Percentiles rank a stretch among this genome's conserved stretches.
These are phyloP conservation scores for Tricholomella constricta DNA, from an alignment of 768 basidiomycete genomes.

Conservation along the genomic window DNA sequence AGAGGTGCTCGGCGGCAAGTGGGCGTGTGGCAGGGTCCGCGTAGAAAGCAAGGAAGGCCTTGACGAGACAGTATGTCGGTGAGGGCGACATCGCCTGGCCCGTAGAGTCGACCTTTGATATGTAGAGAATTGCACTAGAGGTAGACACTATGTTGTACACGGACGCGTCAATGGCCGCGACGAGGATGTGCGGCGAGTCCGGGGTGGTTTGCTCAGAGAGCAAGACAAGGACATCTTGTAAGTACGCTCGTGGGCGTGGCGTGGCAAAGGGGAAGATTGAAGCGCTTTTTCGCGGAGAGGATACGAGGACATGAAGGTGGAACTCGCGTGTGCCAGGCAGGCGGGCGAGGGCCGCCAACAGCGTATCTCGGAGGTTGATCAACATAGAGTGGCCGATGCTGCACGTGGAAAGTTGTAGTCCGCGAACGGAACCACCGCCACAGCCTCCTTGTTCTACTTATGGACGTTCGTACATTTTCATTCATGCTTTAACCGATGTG, in stretches of 20 bases:
- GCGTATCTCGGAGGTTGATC: slow-evolving; percentile 56
- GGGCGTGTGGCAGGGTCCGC: slow-evolving; percentile 65
- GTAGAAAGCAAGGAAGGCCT: slow-evolving; percentile 65
- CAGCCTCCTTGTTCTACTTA: background rate
- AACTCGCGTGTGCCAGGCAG: slow-evolving; percentile 72
- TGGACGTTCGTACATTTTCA: background rate
- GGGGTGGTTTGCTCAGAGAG: slow-evolving; percentile 61
- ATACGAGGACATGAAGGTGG: slow-evolving; percentile 74
- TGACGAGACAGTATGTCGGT: slow-evolving; percentile 71
- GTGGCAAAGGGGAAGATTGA: slow-evolving; percentile 75
- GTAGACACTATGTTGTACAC: slow-evolving; percentile 76
- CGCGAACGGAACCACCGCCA: background rate
- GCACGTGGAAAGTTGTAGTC: slow-evolving; percentile 4
- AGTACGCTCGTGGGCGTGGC: slow-evolving; percentile 63
- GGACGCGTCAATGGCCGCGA: slow-evolving; percentile 77
- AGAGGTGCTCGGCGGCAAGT: slow-evolving; percentile 54
- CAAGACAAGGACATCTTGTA: slow-evolving; percentile 79
- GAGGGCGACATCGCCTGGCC: slow-evolving; percentile 68
- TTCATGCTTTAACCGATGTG: too few species aligned
- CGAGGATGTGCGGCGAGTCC: slow-evolving; percentile 59
- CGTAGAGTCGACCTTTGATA: slow-evolving; percentile 94
- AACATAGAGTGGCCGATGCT: slow-evolving; percentile 12
- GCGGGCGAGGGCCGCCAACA: slow-evolving; percentile 55
- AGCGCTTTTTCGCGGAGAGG: slow-evolving; percentile 65
- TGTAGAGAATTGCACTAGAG: slow-evolving; percentile 73